Base-by-base conservation (phyloP, 176 grass and related monocot genomes). In the Aegilops tauschii region DNA sequence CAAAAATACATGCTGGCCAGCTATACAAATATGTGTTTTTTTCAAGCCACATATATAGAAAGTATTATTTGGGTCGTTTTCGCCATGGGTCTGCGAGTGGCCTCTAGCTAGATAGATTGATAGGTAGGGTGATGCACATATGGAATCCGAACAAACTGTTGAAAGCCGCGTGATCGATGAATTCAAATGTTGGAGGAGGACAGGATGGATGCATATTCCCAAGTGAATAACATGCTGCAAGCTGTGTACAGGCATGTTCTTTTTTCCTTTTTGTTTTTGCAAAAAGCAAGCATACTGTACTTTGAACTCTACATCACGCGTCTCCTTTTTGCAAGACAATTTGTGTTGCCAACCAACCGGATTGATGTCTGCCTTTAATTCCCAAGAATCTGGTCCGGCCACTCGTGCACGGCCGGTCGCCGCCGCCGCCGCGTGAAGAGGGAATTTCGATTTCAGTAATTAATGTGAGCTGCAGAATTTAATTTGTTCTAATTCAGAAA, bases 281-380 rank as follows among this genome's bases (percentile, higher is more conserved):
- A 32, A 31, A 76, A 52, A 29, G 28, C 29, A 56, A 49, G 39
- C 23, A 40, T 49, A 23, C 14, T 77, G 73, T 77, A 77, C 47
- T 77, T 77, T 77, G 73, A 77, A 77, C 14, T 56, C 83, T 27
- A 61, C 0, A 13, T 56, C 76, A 40, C 56, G 10, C 3, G 70
- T 31, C 11, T 34, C 56, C 82, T 39, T 80, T 85, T 85, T 67
- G 27, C 68, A 42, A 74, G 76, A 80, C 59, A 89, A 73, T 65
- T 12, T 5, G 32, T 66, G 82, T 75, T 67, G 76, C 45, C 17
- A 65, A 80, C 66, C 30, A 79, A 84, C 45, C 61, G 31, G 80
- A 69, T 42, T 28, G 77, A 81, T 81, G 78, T 74, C 3, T 74
- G 40, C 40, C 49, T n/a, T 18, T 54, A 54, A 54, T 54, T 84